Base-by-base conservation (phyloP, 352 stramenopile species). In the Nothophytophthora sp. region DNA sequence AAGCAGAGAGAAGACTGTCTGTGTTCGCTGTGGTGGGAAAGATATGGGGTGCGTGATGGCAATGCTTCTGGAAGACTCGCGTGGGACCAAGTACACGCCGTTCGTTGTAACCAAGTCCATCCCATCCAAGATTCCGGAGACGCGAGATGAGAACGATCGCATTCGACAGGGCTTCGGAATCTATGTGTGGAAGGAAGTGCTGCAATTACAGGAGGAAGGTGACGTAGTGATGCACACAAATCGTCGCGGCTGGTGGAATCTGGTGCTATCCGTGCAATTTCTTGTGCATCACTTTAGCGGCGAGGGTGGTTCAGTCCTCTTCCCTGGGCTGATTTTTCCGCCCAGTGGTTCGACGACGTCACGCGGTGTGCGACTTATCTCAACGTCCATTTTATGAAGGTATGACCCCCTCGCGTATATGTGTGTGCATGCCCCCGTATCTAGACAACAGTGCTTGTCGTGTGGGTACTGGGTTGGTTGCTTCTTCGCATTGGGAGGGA, bases 321-420 rank as follows among this genome's bases (percentile, higher is more conserved):
- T 78, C 3, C 24, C 3, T 51, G 60, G 22, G 60, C 72, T 29
- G 64, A 63, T 15, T 63, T 76, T 37, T 53, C 50, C 3, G 55
- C 41, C 2, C 68, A 73, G 19, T 79, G 60, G 60, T 63, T 60
- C 3, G 23, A 30, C 3, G 42, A 72, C 2, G 57, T 68, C 5
- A 41, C 45, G 13, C 36, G 25, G 4, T 71, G 51, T 35, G 63
- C 63, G 4, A 16, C 47, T 3, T 16, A 19, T 0, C 60, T 61
- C 27, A 70, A 62, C 23, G 56, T 70, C 9, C 22, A 55, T 2
- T n/a, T 79, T 16, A 54, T 69, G 33, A 5, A 35, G 4, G 42
- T 73, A n/a, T n/a, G n/a, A n/a, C n/a, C n/a, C n/a, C n/a, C n/a
- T n/a, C n/a, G n/a, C n/a, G n/a, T n/a, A n/a, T n/a, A n/a, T n/a